Conservation (phyloP, 768 basidiomycete species). For the Termitomyces titanicus region DNA sequence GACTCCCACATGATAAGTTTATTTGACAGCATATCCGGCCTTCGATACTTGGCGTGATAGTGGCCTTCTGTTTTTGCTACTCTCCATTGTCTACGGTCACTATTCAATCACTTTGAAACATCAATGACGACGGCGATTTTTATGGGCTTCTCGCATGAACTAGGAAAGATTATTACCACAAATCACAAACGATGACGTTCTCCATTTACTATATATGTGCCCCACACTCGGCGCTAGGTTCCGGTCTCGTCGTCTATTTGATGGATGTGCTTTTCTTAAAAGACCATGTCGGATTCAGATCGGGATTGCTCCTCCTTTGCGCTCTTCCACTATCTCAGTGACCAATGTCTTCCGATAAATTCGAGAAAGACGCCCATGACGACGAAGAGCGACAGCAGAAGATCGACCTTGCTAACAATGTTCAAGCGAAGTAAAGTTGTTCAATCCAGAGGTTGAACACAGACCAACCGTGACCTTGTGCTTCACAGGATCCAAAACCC, state of each 20-base stretch:
- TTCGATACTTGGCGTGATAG: no score
- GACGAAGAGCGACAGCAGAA: conserved; percentile 24
- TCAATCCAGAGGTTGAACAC: background rate
- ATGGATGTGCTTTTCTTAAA: conserved; percentile 11
- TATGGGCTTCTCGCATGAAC: no score
- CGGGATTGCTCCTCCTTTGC: background rate
- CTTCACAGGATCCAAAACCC: conserved; percentile 40
- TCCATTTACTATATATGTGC: background rate
- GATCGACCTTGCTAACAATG: conserved; percentile 34
- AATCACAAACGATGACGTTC: background rate
- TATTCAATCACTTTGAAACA: no score
- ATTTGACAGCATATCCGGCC: no score
- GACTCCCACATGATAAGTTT: no score
- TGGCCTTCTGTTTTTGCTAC: no score
- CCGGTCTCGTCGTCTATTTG: conserved; percentile 10
- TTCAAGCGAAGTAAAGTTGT: conserved; percentile 34
- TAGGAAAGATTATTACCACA: no score
- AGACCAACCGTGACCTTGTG: background rate
- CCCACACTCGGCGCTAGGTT: background rate
- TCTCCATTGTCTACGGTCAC: no score
- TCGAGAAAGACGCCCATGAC: conserved; percentile 3
- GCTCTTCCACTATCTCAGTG: conserved; percentile 11
- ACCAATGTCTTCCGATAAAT: conserved; percentile 25
- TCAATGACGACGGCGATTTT: no score
- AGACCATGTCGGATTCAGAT: background rate